phyloP scores from a whole-genome alignment of 495 filamentous ascomycete genomes.

The Penicillium coffeae region DNA sequence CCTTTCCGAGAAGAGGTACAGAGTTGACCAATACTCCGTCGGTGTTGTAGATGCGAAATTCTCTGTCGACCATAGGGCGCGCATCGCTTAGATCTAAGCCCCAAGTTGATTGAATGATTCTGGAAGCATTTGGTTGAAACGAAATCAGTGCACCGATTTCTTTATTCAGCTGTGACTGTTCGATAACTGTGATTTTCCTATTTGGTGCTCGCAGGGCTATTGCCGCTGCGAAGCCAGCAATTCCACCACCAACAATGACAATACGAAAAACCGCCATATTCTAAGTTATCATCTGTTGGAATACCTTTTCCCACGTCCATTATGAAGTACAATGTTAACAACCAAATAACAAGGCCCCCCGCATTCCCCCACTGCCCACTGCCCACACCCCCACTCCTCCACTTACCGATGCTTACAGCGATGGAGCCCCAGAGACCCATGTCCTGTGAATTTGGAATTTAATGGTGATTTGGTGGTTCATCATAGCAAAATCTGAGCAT shows the following conservation, averaged over 20 bases:
- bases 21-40: constrained; percentile 18
- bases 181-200: constrained; percentile 21
- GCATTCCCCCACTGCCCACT: constrained; percentile 5
- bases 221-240: constrained; percentile 20
- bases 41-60: constrained; percentile 27
- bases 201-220: constrained; percentile 24
- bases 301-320: too few relatives aligned
- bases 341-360: too few relatives aligned
- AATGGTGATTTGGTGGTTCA: too few relatives aligned
- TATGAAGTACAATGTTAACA: too few relatives aligned
- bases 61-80: constrained; percentile 23
- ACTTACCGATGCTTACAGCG: too few relatives aligned
- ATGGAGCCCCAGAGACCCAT: too few relatives aligned
- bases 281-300: not conserved
- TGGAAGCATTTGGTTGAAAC: constrained; percentile 27
- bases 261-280: constrained; percentile 13
- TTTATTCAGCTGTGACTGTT: constrained; percentile 25
- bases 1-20: constrained; percentile 15
- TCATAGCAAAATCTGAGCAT: too few relatives aligned
- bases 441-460: too few relatives aligned
- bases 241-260: constrained; percentile 16
- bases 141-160: constrained; percentile 31
- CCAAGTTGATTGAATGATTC: constrained; percentile 24
- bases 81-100: constrained; percentile 12
- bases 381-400: not conserved